Base-by-base conservation (phyloP, 139 green algal genomes). In the Chlorella sp. region DNA sequence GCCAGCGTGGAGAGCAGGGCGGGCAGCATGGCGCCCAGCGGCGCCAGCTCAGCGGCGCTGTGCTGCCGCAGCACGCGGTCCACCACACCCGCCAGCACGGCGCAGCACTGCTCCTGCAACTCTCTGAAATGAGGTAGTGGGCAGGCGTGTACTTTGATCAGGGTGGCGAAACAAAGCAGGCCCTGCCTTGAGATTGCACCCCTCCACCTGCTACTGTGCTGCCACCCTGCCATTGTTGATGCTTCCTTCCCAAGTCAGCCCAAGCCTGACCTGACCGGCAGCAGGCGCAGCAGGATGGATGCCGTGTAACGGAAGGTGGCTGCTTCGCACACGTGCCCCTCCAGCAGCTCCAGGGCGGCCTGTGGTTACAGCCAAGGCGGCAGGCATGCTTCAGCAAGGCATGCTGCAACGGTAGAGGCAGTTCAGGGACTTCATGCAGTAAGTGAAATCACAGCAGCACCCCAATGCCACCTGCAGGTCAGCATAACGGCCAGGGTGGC, bases 271-370 rank as follows among this genome's bases (percentile, higher is more conserved):
- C 81, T 87, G 68, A 68, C 62, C 28, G 57, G 34, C 62, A 92
- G 67, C 65, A 82, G 64, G 70, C 90, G 88, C 78, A 94, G 85
- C 82, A 93, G 78, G 38, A 94, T 89, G 75, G 74, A 60, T 25
- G 81, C 41, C 0, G 81, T 25, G 56, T 94, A 92, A 34, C 87
- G 82, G 7, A 92, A 84, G 11, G 87, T 81, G 39, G 79, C 73
- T 1, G 91, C 79, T 15, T 67, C 39, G 23, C 60, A 65, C 30
- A 89, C 86, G 3, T 62, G 71, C 15, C 65, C 38, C 2, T 65
- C 79, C 71, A 90, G 68, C 67, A 94, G 80, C 23, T 32, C 63
- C 63, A 94, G 62, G 39, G 90, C 30, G 1, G 87, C 85, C 3
- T 60, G 51, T 21, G 13, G n/a, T n/a, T n/a, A n/a, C n/a, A n/a